Conservation (phyloP, 2,329 filamentous ascomycete species). For the Aureobasidium sp. region DNA sequence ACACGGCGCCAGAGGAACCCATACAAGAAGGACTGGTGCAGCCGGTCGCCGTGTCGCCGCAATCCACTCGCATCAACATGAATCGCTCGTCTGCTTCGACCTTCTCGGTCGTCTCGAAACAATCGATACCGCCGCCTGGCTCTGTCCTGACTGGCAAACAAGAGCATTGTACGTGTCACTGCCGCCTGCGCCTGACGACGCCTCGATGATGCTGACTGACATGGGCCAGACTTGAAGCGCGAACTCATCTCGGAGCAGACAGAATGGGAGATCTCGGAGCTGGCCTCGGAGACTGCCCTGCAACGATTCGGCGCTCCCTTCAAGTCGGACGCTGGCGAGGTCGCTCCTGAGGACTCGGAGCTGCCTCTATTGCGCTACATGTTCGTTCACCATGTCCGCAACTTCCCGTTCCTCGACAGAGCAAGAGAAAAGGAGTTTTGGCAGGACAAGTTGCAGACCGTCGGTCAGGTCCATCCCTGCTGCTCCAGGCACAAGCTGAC, state of each 20-base stretch:
- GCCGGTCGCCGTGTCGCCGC: constrained; percentile 7
- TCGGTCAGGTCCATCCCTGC: constrained; percentile 43
- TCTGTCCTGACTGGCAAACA: constrained; percentile 84
- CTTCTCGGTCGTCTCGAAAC: constrained; percentile 29
- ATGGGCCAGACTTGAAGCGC: constrained; percentile 73
- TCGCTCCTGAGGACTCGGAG: constrained; percentile 88
- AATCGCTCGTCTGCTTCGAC: constrained; percentile 19
- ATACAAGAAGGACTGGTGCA: constrained; percentile 10
- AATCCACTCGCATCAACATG: constrained; percentile 15
- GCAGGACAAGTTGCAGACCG: constrained; percentile 95
- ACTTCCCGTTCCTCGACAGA: constrained; percentile 96
- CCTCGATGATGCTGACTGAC: constrained; percentile 4
- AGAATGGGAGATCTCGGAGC: constrained; percentile 79
- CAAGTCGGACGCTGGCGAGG: constrained; percentile 83
- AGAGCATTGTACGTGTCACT: constrained; percentile 75
- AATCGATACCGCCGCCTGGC: constrained; percentile 46
- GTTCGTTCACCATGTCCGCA: constrained; percentile 94
- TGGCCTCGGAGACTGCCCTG: constrained; percentile 89
- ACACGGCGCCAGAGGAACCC: constrained; percentile 19
- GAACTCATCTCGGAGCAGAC: constrained; percentile 90
- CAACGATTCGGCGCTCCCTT: constrained; percentile 95
- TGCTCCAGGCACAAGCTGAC: background rate
- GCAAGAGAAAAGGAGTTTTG: constrained; percentile 98
- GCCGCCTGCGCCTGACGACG: background rate
- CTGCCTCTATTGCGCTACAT: constrained; percentile 91